Evolutionary conservation across 2,329 filamentous ascomycete genomes (phyloP).

Genomic region (Shiraia bambusicola): DNA sequence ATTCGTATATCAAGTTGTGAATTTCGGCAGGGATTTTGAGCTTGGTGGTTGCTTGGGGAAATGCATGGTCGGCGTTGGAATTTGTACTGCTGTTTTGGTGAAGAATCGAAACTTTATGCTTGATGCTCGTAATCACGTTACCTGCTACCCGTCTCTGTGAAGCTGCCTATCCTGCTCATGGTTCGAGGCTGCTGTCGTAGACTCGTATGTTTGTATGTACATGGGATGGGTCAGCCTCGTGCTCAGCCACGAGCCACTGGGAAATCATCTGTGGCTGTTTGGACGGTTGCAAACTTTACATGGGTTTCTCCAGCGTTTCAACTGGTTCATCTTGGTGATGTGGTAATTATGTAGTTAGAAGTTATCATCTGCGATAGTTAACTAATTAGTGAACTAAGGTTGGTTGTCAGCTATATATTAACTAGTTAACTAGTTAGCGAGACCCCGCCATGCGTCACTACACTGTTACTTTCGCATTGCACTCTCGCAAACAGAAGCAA

Average conservation of each 20-base stretch:
- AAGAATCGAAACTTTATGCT: neutral
- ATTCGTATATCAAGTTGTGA: conserved; percentile 10
- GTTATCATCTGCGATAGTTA: too few species aligned
- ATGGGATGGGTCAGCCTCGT: neutral
- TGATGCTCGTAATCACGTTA: too few species aligned
- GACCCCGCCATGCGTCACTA: conserved; percentile 20
- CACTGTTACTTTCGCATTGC: conserved; percentile 1
- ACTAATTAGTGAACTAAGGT: too few species aligned
- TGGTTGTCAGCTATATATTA: too few species aligned
- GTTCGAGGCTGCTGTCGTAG: too few species aligned
- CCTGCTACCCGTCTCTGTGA: too few species aligned
- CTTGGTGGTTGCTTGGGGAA: conserved; percentile 1
- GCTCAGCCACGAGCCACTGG: neutral
- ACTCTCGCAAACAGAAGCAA: neutral
- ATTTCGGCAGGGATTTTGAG: conserved; percentile 8
- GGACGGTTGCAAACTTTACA: neutral
- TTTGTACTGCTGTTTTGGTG: neutral
- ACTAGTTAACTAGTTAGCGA: too few species aligned
- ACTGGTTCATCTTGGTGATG: too few species aligned
- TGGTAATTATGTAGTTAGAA: too few species aligned
- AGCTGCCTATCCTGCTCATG: too few species aligned
- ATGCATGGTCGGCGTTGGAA: neutral
- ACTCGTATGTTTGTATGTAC: neutral
- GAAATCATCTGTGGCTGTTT: neutral
- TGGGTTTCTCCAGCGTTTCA: too few species aligned